Conservation (phyloP, 495 filamentous ascomycete genomes). For the Lepidopterella palustris region DNA sequence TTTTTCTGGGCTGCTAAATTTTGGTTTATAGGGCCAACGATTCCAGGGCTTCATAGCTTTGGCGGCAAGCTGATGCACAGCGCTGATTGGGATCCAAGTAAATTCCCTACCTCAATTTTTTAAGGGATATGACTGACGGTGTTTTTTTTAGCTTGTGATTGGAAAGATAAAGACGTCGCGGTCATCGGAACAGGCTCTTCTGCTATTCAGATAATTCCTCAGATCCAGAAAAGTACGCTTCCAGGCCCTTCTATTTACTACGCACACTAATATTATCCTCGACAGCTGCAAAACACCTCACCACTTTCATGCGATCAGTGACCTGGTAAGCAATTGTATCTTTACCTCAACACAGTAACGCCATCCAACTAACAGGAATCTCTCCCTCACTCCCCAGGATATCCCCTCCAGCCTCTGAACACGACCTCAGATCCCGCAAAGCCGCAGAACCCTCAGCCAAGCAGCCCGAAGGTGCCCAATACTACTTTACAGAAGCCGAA, state of each 20-base stretch:
- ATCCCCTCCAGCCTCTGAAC: not conserved
- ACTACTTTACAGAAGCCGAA: conserved; percentile 8
- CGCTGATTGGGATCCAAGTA: conserved; percentile 51
- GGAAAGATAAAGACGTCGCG: conserved; percentile 49
- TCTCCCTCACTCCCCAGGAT: too few relatives aligned
- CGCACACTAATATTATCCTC: too few relatives aligned
- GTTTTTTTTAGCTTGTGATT: conserved; percentile 47
- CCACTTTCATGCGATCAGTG: conserved; percentile 2
- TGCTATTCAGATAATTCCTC: conserved; percentile 28
- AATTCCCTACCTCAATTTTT: too few relatives aligned
- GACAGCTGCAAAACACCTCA: conserved; percentile 2
- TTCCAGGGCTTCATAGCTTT: conserved; percentile 29
- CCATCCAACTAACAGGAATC: too few relatives aligned
- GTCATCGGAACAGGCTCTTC: conserved; percentile 46
- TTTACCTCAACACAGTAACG: too few relatives aligned
- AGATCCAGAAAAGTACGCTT: conserved; percentile 32
- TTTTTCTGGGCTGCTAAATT: too few relatives aligned
- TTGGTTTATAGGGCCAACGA: too few relatives aligned
- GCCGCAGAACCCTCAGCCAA: not conserved
- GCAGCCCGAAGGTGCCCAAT: conserved; percentile 4
- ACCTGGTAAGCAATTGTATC: too few relatives aligned
- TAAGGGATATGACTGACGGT: too few relatives aligned
- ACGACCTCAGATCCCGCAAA: not conserved
- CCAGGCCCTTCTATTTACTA: too few relatives aligned
- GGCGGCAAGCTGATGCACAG: conserved; percentile 41